phyloP scores from a whole-genome alignment of 768 basidiomycete species.

The Lyophyllum shimeji region DNA sequence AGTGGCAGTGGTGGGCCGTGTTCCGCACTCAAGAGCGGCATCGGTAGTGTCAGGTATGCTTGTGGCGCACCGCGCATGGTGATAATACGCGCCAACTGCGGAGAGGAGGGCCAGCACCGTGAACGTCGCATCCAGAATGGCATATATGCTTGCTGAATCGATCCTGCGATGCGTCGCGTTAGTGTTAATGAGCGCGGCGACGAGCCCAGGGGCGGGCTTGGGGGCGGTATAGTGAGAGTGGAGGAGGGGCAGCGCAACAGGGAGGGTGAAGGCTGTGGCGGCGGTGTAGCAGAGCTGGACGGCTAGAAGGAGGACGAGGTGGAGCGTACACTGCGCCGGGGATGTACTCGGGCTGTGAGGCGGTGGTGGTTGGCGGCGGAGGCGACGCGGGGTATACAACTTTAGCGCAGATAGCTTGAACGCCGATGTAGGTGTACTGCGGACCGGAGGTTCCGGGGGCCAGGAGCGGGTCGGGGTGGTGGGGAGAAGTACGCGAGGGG shows the following conservation, averaged over 20 bases:
- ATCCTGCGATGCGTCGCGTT: not conserved
- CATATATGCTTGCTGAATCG: not conserved
- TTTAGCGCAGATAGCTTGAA: not conserved
- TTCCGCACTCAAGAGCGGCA: not conserved
- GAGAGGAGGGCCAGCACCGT: not conserved
- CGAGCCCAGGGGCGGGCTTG: not conserved
- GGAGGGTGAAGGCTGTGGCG: conserved; percentile 2
- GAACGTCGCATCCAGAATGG: not conserved
- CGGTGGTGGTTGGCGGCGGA: not conserved
- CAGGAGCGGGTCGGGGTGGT: not conserved
- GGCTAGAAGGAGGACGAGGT: conserved; percentile 3
- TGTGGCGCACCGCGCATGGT: not conserved
- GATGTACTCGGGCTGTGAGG: not conserved
- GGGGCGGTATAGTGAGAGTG: not conserved
- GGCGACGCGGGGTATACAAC: not conserved
- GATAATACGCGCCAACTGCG: conserved; percentile 3
- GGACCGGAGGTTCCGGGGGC: not conserved
- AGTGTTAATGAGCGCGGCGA: not conserved
- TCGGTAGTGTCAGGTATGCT: not conserved
- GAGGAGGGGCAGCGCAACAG: not conserved
- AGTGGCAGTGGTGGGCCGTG: not conserved
- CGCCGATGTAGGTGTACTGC: not conserved
- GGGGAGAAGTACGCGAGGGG: not conserved
- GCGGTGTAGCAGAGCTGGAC: conserved; percentile 3
- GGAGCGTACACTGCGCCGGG: too few relatives aligned